phyloP scores from a whole-genome alignment of 2,329 filamentous ascomycete genomes.

The Fusarium bulbicola region DNA sequence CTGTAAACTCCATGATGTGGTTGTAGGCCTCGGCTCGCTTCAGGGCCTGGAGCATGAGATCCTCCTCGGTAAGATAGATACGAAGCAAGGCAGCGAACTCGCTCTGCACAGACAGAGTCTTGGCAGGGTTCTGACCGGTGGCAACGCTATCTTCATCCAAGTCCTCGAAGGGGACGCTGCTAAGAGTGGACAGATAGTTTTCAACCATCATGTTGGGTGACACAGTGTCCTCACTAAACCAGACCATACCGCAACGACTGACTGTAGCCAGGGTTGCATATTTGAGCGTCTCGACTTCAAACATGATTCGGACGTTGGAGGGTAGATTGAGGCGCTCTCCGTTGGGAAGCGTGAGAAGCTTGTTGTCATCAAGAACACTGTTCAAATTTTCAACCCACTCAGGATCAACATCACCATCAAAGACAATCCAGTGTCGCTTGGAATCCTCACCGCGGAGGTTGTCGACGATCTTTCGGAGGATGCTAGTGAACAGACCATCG shows the following conservation, averaged over 20 bases:
- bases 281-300: conserved; percentile 97
- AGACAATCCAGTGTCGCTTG: conserved; percentile 99
- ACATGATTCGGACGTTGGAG: conserved; percentile 97
- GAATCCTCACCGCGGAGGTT: conserved; percentile 96
- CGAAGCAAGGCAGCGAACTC: conserved; percentile 83
- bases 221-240: conserved; percentile 99
- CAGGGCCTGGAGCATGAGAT: conserved; percentile 82
- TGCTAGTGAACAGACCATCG: conserved; percentile 97
- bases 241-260: conserved; percentile 99
- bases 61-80: conserved; percentile 77
- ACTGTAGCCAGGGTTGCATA: conserved; percentile 99
- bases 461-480: conserved; percentile 97
- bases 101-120: conserved; percentile 80
- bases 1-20: conserved; percentile 99
- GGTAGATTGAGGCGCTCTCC: conserved; percentile 97
- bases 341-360: conserved; percentile 94
- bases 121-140: conserved; percentile 78
- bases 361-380: conserved; percentile 99
- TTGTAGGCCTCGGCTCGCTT: conserved; percentile 80
- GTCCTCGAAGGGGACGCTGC: conserved; percentile 88
- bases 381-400: conserved; percentile 99
- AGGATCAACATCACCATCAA: conserved; percentile 98
- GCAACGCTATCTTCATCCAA: conserved; percentile 90
- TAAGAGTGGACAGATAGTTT: conserved; percentile 87
- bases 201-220: conserved; percentile 90